phyloP scores from a whole-genome alignment of 169 alveolate genomes.

The Plasmodium knowlesi region DNA sequence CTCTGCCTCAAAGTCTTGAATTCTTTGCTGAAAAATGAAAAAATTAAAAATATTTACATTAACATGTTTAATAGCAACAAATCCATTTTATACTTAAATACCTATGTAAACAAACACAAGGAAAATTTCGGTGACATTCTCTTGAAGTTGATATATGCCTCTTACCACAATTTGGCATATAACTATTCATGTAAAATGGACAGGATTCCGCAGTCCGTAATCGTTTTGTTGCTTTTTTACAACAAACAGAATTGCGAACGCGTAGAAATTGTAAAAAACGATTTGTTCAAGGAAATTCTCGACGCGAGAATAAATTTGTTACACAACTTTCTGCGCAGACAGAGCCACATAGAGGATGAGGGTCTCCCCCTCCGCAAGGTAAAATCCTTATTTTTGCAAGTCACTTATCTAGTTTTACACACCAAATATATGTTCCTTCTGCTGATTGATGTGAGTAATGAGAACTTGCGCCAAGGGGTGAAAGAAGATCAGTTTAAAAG shows the following conservation, averaged over 20 bases:
- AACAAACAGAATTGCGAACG: conserved; percentile 24
- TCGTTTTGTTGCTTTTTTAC: conserved; percentile 32
- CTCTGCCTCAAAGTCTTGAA: conserved; percentile 46
- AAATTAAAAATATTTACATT: conserved; percentile 21
- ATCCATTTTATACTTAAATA: conserved; percentile 27
- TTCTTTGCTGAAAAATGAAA: conserved; percentile 47
- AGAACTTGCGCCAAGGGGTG: background rate
- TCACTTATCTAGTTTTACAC: conserved; percentile 22
- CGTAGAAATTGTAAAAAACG: conserved; percentile 19
- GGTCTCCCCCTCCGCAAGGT: conserved; percentile 11
- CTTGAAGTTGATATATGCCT: conserved; percentile 34
- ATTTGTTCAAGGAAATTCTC: conserved; percentile 42
- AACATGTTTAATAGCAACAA: conserved; percentile 37
- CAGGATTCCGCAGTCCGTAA: conserved; percentile 32
- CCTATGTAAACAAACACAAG: conserved; percentile 36
- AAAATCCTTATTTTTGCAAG: conserved; percentile 8
- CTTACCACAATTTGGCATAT: conserved; percentile 49
- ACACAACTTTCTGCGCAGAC: conserved; percentile 26
- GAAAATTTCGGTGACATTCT: conserved; percentile 54
- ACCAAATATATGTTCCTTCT: conserved; percentile 52
- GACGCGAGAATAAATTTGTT: conserved; percentile 31
- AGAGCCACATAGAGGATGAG: background rate
- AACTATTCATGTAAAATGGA: conserved; percentile 15
- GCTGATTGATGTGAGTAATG: background rate
- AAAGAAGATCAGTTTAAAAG: background rate